Percentiles rank a stretch among this genome's conserved stretches.
These are phyloP conservation scores for Tardiomyces depauwii DNA, from an alignment of 1,139 yeast species.

Conservation along the genomic window DNA sequence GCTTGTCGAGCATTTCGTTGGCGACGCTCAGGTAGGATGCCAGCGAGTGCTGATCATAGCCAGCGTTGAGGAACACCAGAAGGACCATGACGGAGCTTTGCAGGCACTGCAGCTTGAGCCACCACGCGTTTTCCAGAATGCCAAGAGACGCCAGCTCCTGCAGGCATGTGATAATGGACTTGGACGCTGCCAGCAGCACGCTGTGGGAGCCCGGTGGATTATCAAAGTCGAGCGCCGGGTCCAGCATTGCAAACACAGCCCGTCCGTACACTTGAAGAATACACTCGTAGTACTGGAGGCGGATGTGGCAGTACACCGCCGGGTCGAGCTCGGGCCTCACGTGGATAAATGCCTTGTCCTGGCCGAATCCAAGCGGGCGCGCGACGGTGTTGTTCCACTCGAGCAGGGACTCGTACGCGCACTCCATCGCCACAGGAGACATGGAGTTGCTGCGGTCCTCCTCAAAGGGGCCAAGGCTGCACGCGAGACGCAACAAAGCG, in stretches of 20 bases:
- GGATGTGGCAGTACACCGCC: constrained; percentile 6
- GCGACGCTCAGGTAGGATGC: constrained; percentile 16
- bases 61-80: constrained; percentile 33
- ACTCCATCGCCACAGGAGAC: background rate
- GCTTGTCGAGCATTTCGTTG: constrained; percentile 25
- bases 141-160: constrained; percentile 6
- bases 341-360: background rate
- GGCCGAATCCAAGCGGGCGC: background rate
- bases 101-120: background rate
- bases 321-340: background rate
- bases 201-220: background rate
- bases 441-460: constrained; percentile 8
- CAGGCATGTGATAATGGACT: background rate
- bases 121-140: constrained; percentile 10
- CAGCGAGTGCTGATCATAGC: constrained; percentile 18
- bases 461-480: constrained; percentile 11
- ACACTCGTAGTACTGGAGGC: constrained; percentile 7
- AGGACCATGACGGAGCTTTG: constrained; percentile 32
- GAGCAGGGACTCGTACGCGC: background rate
- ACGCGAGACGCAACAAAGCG: constrained; percentile 21
- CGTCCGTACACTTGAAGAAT: constrained; percentile 7
- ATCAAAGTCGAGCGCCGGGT: constrained; percentile 1
- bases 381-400: background rate
- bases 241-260: constrained; percentile 6
- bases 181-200: constrained; percentile 10